These are phyloP conservation scores for sorghum (Sorghum bicolor) DNA, from an alignment of 176 grass and related monocot genomes.

Conservation along the genomic window DNA sequence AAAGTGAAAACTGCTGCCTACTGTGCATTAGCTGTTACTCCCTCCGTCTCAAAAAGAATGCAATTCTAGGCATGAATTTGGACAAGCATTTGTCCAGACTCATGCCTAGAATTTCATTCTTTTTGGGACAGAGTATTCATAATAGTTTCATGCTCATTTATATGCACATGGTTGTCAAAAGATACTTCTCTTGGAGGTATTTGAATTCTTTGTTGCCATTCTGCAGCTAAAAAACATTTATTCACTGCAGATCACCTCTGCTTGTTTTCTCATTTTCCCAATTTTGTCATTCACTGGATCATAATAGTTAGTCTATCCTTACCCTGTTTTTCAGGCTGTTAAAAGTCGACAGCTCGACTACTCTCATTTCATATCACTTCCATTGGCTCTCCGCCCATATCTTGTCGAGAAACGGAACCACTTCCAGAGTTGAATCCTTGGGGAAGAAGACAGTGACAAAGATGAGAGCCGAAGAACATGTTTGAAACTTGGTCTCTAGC, in stretches of 20 bases:
- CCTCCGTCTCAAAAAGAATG: background rate
- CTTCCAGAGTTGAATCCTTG: constrained; percentile 75
- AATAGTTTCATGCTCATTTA: background rate
- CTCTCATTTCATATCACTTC: constrained; percentile 93
- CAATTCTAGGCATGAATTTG: background rate
- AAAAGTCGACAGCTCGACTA: constrained; percentile 75
- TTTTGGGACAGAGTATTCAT: too few species aligned
- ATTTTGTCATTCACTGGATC: constrained; percentile 15
- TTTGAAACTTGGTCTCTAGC: background rate
- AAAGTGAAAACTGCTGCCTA: background rate
- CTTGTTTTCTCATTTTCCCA: background rate
- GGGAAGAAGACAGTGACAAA: constrained; percentile 41
- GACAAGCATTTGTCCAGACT: too few species aligned
- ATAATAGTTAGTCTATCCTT: background rate
- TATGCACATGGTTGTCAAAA: background rate
- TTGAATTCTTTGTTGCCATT: background rate
- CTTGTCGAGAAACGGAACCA: constrained; percentile 64
- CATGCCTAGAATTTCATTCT: background rate
- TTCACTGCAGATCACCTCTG: background rate
- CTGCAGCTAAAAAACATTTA: background rate
- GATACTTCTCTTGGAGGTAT: background rate
- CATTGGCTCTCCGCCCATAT: constrained; percentile 70
- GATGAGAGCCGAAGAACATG: constrained; percentile 22
- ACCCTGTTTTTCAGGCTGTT: constrained; percentile 53
- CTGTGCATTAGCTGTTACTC: background rate